Conservation (phyloP, 23 red algal species). For the Gracilaria caudata region DNA sequence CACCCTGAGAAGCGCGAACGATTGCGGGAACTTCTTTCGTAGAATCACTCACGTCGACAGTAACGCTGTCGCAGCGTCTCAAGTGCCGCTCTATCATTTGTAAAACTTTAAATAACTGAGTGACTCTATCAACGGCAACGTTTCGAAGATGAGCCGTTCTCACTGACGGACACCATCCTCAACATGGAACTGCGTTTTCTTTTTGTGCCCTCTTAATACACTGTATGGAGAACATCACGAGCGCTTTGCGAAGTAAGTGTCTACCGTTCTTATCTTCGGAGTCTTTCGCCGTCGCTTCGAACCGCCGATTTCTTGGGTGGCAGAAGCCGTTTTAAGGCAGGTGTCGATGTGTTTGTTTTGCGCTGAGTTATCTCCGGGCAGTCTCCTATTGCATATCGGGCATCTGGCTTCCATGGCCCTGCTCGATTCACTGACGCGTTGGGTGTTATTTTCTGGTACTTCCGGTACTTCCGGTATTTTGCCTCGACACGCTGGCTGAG, state of each 20-base stretch:
- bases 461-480: too few relatives aligned
- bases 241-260: slow-evolving; percentile 44
- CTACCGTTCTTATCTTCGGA: slow-evolving; percentile 19
- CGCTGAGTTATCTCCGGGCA: slow-evolving; percentile 16
- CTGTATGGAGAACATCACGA: not conserved
- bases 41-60: not conserved
- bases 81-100: not conserved
- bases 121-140: slow-evolving; percentile 17
- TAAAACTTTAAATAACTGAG: slow-evolving; percentile 32
- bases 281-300: not conserved
- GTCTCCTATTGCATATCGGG: slow-evolving; percentile 26
- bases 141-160: not conserved
- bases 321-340: not conserved
- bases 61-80: not conserved
- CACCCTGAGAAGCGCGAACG: slow-evolving; percentile 76
- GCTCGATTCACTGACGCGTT: not conserved
- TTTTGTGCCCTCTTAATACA: not conserved
- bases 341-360: slow-evolving; percentile 51
- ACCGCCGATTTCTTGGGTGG: not conserved
- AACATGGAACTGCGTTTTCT: not conserved
- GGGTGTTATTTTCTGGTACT: not conserved
- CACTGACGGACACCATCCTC: not conserved
- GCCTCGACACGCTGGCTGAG: too few relatives aligned
- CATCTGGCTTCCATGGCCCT: not conserved
- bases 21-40: slow-evolving; percentile 86